Conservation (phyloP, 805 yeast genomes). For the Wickerhamomyces hampshirensis region DNA sequence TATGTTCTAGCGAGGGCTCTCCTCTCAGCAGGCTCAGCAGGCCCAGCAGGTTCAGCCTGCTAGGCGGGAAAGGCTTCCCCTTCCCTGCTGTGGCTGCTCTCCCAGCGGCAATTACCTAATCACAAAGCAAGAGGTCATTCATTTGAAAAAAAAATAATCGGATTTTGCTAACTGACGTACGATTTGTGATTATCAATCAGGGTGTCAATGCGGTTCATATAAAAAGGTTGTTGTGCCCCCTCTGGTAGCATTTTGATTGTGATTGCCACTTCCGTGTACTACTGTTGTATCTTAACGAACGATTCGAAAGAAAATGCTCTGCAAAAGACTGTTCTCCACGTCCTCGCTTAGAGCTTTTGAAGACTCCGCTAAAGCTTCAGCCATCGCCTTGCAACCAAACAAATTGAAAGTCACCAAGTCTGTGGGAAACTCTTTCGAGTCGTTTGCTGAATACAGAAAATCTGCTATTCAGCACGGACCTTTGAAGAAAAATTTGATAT, state of each 20-base stretch:
- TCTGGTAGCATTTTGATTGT: neutral
- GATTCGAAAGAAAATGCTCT: too few relatives aligned
- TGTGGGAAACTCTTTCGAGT: constrained; percentile 30
- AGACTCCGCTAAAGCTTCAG: constrained; percentile 19
- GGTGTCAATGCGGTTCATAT: neutral
- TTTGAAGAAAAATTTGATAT: constrained; percentile 20
- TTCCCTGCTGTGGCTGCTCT: too few relatives aligned
- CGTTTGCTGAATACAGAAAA: constrained; percentile 34
- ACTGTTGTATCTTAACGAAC: too few relatives aligned
- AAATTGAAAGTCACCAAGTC: constrained; percentile 5
- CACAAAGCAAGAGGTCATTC: constrained; percentile 17
- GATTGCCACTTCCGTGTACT: too few relatives aligned
- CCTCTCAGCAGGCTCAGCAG: too few relatives aligned
- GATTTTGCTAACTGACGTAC: neutral
- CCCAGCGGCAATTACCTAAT: too few relatives aligned
- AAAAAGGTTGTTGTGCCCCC: neutral
- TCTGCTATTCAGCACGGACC: constrained; percentile 35
- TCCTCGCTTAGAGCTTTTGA: constrained; percentile 9
- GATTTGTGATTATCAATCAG: neutral
- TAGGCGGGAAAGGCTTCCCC: too few relatives aligned
- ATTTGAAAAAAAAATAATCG: constrained; percentile 4
- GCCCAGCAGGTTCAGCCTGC: too few relatives aligned
- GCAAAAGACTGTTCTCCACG: constrained; percentile 10
- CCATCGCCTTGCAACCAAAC: constrained; percentile 15
- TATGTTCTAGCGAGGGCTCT: too few relatives aligned